Evolutionary conservation across 1,139 yeast genomes (phyloP).

Genomic region (Nadsonia commutata): DNA sequence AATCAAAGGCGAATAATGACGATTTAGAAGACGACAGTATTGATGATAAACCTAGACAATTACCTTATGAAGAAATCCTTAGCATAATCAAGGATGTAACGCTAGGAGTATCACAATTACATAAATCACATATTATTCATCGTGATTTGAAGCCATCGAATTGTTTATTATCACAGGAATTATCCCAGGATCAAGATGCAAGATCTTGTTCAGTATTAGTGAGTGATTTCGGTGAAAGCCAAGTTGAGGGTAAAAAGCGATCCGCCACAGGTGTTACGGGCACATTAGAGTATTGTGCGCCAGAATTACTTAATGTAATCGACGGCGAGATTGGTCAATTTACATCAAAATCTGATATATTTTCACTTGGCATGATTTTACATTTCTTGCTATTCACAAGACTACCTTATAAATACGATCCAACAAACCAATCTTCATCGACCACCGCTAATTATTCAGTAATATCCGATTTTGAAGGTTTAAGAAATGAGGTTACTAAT

Average conservation of each 20-base stretch:
- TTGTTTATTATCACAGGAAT: conserved; percentile 39
- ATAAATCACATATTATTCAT: conserved; percentile 61
- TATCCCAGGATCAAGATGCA: conserved; percentile 13
- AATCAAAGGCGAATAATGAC: not conserved
- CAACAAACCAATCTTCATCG: not conserved
- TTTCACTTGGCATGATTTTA: conserved; percentile 69
- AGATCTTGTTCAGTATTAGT: conserved; percentile 55
- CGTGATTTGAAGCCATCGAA: conserved; percentile 83
- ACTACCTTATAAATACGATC: conserved; percentile 38
- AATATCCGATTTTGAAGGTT: conserved; percentile 19
- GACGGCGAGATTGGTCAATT: conserved; percentile 33
- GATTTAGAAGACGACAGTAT: conserved; percentile 4
- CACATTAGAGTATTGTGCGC: conserved; percentile 76
- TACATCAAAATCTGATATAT: conserved; percentile 59
- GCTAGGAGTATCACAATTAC: conserved; percentile 58
- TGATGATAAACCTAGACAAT: conserved; percentile 2
- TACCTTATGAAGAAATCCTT: conserved; percentile 35
- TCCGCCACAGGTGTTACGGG: conserved; percentile 69
- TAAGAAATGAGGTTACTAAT: conserved; percentile 28
- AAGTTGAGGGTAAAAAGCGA: conserved; percentile 45
- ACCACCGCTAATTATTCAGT: conserved; percentile 3
- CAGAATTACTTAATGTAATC: conserved; percentile 35
- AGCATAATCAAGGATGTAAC: conserved; percentile 54
- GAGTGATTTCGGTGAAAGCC: conserved; percentile 85
- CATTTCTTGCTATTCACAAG: conserved; percentile 57